Conservation (phyloP, 2,329 filamentous ascomycete species). For the Pestalotiopsis fici region DNA sequence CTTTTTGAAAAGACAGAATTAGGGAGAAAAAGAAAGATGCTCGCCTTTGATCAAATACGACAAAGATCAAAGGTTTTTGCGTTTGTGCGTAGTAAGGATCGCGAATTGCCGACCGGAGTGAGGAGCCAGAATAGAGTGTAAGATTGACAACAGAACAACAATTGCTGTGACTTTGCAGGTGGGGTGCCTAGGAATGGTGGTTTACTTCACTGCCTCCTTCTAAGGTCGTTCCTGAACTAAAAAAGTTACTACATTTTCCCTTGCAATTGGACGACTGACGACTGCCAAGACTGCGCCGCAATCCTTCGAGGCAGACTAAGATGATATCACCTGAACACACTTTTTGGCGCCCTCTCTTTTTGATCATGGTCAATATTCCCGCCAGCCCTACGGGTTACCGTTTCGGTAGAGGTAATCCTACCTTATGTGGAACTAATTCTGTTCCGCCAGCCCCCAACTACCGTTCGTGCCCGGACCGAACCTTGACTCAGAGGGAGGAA, state of each 20-base stretch:
- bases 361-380: background rate
- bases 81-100: background rate
- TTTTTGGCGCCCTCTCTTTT: background rate
- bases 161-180: background rate
- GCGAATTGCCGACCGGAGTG: background rate
- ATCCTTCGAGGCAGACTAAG: conserved; percentile 1
- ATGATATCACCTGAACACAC: background rate
- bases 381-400: background rate
- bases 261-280: background rate
- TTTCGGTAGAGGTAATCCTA: background rate
- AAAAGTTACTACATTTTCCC: background rate
- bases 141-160: no score
- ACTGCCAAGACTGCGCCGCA: background rate
- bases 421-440: background rate
- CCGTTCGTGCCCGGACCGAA: background rate
- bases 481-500: background rate
- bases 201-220: background rate
- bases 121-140: background rate
- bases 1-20: no score
- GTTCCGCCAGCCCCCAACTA: background rate
- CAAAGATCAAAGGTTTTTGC: no score
- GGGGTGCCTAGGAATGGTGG: background rate
- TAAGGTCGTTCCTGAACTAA: background rate
- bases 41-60: no score
- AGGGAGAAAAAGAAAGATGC: no score